Evolutionary conservation across 164 flowering plant genomes (phyloP).

Genomic region (Sedum album): DNA sequence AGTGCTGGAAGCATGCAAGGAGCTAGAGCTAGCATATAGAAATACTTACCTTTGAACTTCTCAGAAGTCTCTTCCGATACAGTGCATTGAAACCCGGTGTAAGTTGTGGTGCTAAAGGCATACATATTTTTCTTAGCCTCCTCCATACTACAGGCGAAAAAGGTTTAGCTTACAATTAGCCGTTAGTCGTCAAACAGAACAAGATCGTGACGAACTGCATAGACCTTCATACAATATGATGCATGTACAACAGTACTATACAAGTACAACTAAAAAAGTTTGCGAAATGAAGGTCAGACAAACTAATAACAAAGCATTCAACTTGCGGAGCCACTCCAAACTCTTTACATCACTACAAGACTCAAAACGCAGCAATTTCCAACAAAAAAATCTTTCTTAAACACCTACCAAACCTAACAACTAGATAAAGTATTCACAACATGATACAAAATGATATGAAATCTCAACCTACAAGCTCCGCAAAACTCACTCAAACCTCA

Average conservation of each 20-base stretch:
- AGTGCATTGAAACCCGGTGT: conserved; percentile 93
- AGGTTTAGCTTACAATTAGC: no score
- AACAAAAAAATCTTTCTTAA: no score
- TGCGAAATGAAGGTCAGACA: neutral
- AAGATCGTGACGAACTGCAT: neutral
- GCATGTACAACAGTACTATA: no score
- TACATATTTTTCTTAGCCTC: conserved; percentile 99
- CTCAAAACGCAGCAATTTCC: neutral
- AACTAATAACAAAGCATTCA: no score
- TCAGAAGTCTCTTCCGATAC: conserved; percentile 84
- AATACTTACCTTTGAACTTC: conserved; percentile 67
- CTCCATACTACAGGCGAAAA: conserved; percentile 63
- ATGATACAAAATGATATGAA: no score
- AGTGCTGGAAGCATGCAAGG: neutral
- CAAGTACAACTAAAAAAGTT: no score
- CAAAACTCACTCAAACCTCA: neutral
- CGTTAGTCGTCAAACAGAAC: neutral
- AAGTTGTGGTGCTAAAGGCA: conserved; percentile 93
- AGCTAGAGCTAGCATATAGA: neutral
- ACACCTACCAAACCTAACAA: no score
- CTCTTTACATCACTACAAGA: neutral
- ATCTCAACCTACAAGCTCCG: no score
- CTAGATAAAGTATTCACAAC: no score
- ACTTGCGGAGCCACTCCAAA: neutral
- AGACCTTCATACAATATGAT: no score